A percentile compares a stretch with the other conserved stretches of the same genome.
phyloP scores from a whole-genome alignment of 2,329 filamentous ascomycete species.

The Ambrosiella beaveri region DNA sequence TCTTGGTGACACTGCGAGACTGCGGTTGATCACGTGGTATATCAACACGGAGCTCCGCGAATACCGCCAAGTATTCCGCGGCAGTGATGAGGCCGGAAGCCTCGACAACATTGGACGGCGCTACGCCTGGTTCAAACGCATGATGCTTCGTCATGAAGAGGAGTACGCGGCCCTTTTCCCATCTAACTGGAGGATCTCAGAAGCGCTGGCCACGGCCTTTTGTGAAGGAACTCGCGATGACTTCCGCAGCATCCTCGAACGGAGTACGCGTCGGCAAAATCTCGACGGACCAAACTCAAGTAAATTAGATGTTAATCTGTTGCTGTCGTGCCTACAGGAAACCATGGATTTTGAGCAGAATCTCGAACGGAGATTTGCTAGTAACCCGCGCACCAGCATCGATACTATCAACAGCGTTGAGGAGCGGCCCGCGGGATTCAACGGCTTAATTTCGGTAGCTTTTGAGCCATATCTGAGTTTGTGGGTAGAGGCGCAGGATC shows the following conservation, averaged over 20 bases:
- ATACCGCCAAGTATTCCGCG: constrained; percentile 87
- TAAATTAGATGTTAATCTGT: constrained; percentile 73
- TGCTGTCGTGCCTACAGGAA: constrained; percentile 80
- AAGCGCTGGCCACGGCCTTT: constrained; percentile 77
- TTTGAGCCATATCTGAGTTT: constrained; percentile 94
- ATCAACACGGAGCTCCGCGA: constrained; percentile 93
- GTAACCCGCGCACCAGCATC: constrained; percentile 58
- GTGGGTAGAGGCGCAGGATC: constrained; percentile 95
- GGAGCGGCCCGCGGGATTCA: constrained; percentile 60
- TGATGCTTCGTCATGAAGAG: constrained; percentile 88
- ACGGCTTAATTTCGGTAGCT: constrained; percentile 82
- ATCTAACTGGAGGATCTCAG: constrained; percentile 71
- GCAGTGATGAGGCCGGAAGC: constrained; percentile 89
- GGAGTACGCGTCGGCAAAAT: constrained; percentile 54
- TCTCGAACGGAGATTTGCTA: constrained; percentile 54
- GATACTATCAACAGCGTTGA: constrained; percentile 74
- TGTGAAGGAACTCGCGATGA: constrained; percentile 93
- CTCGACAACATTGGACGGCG: constrained; percentile 89
- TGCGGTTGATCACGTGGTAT: constrained; percentile 83
- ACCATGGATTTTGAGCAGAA: constrained; percentile 93
- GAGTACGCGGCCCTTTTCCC: constrained; percentile 85
- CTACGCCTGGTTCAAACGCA: constrained; percentile 92
- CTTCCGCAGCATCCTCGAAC: constrained; percentile 81
- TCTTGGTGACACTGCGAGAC: constrained; percentile 69
- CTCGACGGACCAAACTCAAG: constrained; percentile 43